Base-by-base conservation (phyloP, 2,329 filamentous ascomycete species). In the Fragosphaeria purpurea region DNA sequence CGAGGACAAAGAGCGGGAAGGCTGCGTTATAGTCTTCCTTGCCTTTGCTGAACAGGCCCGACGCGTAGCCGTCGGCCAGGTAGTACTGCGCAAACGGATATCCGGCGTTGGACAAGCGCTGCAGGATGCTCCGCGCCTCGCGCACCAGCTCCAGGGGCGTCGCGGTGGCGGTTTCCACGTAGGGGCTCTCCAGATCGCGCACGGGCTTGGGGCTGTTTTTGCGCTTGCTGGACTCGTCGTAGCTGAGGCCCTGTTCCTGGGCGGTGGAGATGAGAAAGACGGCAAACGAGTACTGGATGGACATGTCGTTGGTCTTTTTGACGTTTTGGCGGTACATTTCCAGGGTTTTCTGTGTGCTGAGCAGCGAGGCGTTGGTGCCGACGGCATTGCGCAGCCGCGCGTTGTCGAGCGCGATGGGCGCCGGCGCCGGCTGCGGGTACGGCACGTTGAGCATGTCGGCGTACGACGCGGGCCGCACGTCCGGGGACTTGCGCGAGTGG, bases 51-150 rank as follows among this genome's bases (percentile, higher is more conserved):
- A 98, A 97, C 31, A 98, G 74, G 0, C 93, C 93, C 6, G 91
- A 96, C 3, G 89, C 88, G 63, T 88, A 95, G 1, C 93, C 93
- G 63, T 98, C 93, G 22, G 83, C 93, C 10, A 98, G 80, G 65
- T 97, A 97, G 70, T 98, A 98, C 66, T 98, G 93, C 4, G 93
- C 93, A 66, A 96, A 97, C 1, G 93, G 93, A 65, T 96, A 96
- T 44, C 88, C 88, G 52, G 82, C 83, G 67, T 90, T 91, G 13
- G 90, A 78, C 47, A 97, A 76, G 55, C 83, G 85, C 67, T 94
- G 88, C 43, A 98, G 71, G 60, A 97, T 96, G 54, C 83, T 82
- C 62, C 88, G 87, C 53, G 93, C 90, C 74, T 98, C 93, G 38
- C 82, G 82, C 44, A 95, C 72, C 53, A 97, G 72, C 56, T 89